Evolutionary conservation across 1,284 basidiomycete species (phyloP), one percentile per base, ranked within the genome.

Genomic region (Flammula alnicola): DNA sequence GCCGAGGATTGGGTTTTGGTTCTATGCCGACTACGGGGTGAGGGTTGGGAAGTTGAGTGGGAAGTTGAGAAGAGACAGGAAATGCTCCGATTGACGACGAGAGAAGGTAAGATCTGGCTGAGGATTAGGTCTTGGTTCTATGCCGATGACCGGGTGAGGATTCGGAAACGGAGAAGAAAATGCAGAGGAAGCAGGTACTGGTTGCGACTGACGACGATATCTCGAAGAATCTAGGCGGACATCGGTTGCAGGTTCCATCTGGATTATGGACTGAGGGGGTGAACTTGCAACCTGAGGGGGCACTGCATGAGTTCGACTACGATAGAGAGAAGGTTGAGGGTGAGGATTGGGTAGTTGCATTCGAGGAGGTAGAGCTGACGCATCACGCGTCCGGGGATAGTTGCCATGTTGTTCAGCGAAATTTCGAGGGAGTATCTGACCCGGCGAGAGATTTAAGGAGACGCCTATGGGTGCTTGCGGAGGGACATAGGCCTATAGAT

Each of bases 371-470:
- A 41, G 26, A 14, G 40, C 27, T 29, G 45, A 27, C 17, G 19
- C 39, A 14, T 47, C 45, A 16, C 49, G 44, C 39, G 32, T 39
- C 22, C 49, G 36, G 11, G 52, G 52, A 20, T 49, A 36, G 25
- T 49, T 49, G 1, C 23, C n/a, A 16, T 50, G 47, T 23, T 58
- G 55, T 4, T 54, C 39, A 35, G 47, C 49, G 43, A 62, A 61
- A 27, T 62, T 62, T n/a, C 60, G 59, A 44, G 71, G 77, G 20
- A 80, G 68, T 35, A 82, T 70, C 63, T 83, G 79, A 19, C 80
- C 81, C 22, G 80, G 81, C n/a, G 68, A 64, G 16, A 82, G 65
- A 50, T 76, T 75, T 19, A 80, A 60, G 27, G 76, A 69, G 31
- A 77, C 61, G 12, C 70, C 68, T 32, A 64, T 44, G 12, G 66